A percentile compares a stretch with the other conserved stretches of the same genome.
phyloP scores from a whole-genome alignment of 371 early-diverging fungal genomes.

The Basidiobolus heterosporus region DNA sequence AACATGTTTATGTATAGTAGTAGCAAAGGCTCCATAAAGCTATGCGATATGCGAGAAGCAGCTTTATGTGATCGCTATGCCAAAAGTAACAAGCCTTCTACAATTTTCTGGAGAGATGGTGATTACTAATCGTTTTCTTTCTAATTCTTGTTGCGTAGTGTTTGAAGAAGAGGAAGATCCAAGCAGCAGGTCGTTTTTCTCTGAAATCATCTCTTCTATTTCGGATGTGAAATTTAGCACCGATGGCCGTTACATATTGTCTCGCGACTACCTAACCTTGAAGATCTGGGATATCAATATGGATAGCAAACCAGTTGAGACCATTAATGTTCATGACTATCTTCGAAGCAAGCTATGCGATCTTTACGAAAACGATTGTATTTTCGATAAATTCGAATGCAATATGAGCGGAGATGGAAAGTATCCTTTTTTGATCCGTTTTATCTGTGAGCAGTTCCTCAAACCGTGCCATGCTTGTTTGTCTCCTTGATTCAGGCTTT shows the following conservation, averaged over 20 bases:
- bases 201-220: constrained; percentile 94
- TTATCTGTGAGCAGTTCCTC: neutral
- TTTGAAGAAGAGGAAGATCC: constrained; percentile 92
- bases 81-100: constrained; percentile 38
- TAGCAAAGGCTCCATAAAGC: constrained; percentile 92
- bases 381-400: constrained; percentile 98
- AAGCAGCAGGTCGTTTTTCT: constrained; percentile 84
- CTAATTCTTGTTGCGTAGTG: constrained; percentile 24
- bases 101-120: too few relatives aligned
- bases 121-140: neutral
- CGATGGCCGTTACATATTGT: constrained; percentile 90
- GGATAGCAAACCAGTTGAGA: constrained; percentile 81
- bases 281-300: constrained; percentile 97
- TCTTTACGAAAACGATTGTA: constrained; percentile 95
- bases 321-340: constrained; percentile 89
- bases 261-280: constrained; percentile 88
- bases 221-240: constrained; percentile 88
- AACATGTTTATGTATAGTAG: constrained; percentile 95
- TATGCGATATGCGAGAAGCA: constrained; percentile 90
- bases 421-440: constrained; percentile 8
- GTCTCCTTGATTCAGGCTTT: neutral
- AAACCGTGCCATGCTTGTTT: neutral
- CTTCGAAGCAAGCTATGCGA: constrained; percentile 86
- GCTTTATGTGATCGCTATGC: constrained; percentile 89
- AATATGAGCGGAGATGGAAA: constrained; percentile 83